phyloP scores from a whole-genome alignment of 2,329 filamentous ascomycete genomes.

The Zelopaecilomyces penicillatus region DNA sequence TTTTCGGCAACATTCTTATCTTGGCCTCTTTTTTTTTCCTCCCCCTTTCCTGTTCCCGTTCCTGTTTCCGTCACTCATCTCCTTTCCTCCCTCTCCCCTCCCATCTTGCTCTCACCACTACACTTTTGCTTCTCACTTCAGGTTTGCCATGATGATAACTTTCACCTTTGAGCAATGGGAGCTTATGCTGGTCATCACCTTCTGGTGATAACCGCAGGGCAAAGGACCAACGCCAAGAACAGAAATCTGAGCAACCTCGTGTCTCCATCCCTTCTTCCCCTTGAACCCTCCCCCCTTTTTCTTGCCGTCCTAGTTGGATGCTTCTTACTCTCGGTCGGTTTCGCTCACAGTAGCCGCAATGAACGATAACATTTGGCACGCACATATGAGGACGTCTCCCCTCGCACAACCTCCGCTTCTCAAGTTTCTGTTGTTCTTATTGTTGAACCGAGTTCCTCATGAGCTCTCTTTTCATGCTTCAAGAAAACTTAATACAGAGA shows the following conservation, averaged over 20 bases:
- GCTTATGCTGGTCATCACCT: constrained; percentile 7
- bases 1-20: not conserved
- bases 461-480: not conserved
- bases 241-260: constrained; percentile 39
- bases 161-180: not conserved
- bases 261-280: constrained; percentile 3
- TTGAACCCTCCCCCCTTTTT: not conserved
- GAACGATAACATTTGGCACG: constrained; percentile 21
- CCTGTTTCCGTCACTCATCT: not conserved
- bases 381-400: constrained; percentile 11
- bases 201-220: constrained; percentile 12
- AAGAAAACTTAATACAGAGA: not conserved
- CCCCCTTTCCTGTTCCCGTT: not conserved
- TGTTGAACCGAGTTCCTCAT: too few relatives aligned
- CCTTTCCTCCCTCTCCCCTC: not conserved
- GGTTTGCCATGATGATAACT: constrained; percentile 7
- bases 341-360: constrained; percentile 24
- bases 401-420: not conserved
- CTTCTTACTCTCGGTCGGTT: not conserved
- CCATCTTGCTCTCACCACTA: not conserved
- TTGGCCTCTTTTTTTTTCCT: not conserved
- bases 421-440: too few relatives aligned
- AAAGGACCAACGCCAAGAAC: constrained; percentile 29
- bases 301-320: constrained; percentile 1
- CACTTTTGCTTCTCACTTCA: constrained; percentile 6